Evolutionary conservation across 1,284 basidiomycete species (phyloP).

Genomic region (Ceratobasidium sp.): DNA sequence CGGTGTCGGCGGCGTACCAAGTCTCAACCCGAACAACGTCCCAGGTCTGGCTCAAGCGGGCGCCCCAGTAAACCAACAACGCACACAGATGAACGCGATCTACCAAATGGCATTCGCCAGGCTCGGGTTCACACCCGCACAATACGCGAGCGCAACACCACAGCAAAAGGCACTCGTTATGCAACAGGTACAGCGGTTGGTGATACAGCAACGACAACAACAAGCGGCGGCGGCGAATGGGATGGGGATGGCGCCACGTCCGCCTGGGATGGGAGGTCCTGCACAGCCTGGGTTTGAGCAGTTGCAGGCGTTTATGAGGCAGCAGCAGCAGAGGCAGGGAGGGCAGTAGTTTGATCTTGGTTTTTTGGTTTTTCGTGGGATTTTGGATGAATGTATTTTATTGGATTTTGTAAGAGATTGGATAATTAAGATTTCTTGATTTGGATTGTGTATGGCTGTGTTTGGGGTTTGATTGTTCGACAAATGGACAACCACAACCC

Average conservation of each 20-base stretch:
- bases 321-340: slow-evolving; percentile 42
- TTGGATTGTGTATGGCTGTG: neutral
- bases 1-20: neutral
- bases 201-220: slow-evolving; percentile 18
- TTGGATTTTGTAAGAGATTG: slow-evolving; percentile 9
- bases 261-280: slow-evolving; percentile 12
- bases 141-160: slow-evolving; percentile 12
- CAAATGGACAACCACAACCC: neutral
- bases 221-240: neutral
- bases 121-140: slow-evolving; percentile 30
- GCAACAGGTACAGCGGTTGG: slow-evolving; percentile 6
- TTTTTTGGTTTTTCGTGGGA: neutral
- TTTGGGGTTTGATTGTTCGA: neutral
- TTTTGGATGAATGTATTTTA: slow-evolving; percentile 7
- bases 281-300: slow-evolving; percentile 39
- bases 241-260: slow-evolving; percentile 3
- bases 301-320: slow-evolving; percentile 38
- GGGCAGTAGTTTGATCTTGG: slow-evolving; percentile 4
- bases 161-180: neutral
- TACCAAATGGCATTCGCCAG: slow-evolving; percentile 35
- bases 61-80: neutral
- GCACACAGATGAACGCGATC: neutral
- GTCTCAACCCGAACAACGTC: neutral
- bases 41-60: neutral
- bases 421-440: slow-evolving; percentile 11